Base-by-base conservation (phyloP, 2,329 filamentous ascomycete species). In the Hypoxylon sp. region DNA sequence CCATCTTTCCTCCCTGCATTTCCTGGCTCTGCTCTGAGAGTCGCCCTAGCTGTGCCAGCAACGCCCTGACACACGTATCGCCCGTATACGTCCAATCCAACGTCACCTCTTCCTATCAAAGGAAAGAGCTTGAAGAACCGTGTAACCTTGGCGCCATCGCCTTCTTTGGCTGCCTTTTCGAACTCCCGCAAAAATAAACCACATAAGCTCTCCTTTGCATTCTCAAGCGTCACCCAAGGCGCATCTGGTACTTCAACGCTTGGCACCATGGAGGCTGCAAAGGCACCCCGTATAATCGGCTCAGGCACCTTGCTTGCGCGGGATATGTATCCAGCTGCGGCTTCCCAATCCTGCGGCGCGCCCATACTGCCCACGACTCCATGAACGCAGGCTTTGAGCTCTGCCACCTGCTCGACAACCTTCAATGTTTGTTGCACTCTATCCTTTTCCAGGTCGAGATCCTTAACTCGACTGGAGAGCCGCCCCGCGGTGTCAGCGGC, bases 61-160 rank as follows among this genome's bases (percentile, higher is more conserved):
- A 99, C 95, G 14, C 96, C 96, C 77, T 96, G 93, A 75, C 96
- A 99, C 29, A 99, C 95, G 78, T 98, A 99, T 71, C 91, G 88
- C 1, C 96, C 96, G 77, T 99, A 99, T 2, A 97, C 93, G 79
- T 99, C 95, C 61, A 99, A 79, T 0, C 96, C 96, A 6, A 95
- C 92, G 59, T 97, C 92, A 2, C 93, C 90, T 66, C 94, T 87
- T 12, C 92, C 94, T 75, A 99, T 97, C 34, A 99, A 82, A 14
- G 96, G 96, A 74, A 99, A 99, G 37, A 99, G 83, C 82, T 99
- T 99, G 83, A 99, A 99, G 83, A 99, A 99, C 43, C 96, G 85
- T 1, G 96, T 97, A 56, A 99, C 93, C 77, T 92, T 93, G 23
- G 92, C 87, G 2, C 93, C 94, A 74, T 98, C 94, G n/a, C 88